Base-by-base conservation (phyloP, 768 basidiomycete species). In the Suillus bovinus region DNA sequence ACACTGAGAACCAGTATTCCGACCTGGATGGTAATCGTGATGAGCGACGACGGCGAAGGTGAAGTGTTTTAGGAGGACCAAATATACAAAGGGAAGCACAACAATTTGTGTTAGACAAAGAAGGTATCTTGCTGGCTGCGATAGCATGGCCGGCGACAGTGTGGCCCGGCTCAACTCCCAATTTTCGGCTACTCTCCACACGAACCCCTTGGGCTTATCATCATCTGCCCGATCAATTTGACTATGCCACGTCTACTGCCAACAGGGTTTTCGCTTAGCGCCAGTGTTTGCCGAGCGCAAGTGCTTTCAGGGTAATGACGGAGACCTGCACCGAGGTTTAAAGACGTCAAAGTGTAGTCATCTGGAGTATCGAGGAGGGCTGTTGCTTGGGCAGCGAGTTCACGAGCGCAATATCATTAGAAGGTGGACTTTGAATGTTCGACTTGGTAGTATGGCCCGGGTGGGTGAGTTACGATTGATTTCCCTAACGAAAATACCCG, bases 241-340 rank as follows among this genome's bases (percentile, higher is more conserved):
- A 85, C 74, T 77, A 76, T 33, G 80, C 80, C 50, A 94, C 85
- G 68, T 90, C 87, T 46, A 86, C 80, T 4, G 86, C 91, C 91
- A 16, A 94, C 82, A 7, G 94, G 94, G 70, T 96, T 96, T 79
- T 96, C 94, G 73, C 88, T 89, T 63, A 95, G 71, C 55, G 96
- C 92, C n/a, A n/a, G 70, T 95, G 91, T 76, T 96, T 96, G 31
- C 93, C 91, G 3, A 91, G 89, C 1, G 78, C 82, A 41, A 89
- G 77, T 0, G 84, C 83, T 68, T 82, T 84, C 61, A 84, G 74
- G 60, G 96, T 78, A 62, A 94, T 77, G 20, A n/a, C n/a, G n/a
- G n/a, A n/a, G n/a, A n/a, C n/a, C n/a, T 2, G 80, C 79, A 62
- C 87, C 84, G 22, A 91, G 76, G 67, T 81, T 77, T 14, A 66